These are phyloP conservation scores for Fimicolochytrium jonesii DNA, from an alignment of 192 early-diverging fungal genomes.

Conservation along the genomic window DNA sequence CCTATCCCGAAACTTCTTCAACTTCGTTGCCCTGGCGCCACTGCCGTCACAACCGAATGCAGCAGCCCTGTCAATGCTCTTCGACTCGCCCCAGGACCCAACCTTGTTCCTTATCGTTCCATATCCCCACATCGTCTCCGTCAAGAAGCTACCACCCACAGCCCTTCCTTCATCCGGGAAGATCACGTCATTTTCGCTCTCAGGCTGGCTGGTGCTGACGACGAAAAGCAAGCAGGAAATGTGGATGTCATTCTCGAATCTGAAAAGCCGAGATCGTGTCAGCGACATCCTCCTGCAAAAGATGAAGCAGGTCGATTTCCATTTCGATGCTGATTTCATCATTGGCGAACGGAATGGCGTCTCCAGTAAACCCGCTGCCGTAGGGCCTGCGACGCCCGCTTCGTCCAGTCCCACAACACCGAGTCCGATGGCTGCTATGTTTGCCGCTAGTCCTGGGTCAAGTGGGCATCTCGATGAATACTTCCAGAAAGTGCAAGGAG, in stretches of 20 bases:
- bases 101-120: slow-evolving; percentile 33
- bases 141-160: slow-evolving; percentile 46
- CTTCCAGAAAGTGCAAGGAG: not conserved
- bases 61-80: slow-evolving; percentile 37
- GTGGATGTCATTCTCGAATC: slow-evolving; percentile 37
- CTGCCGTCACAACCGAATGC: not conserved
- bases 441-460: too few species aligned
- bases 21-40: slow-evolving; percentile 35
- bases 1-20: slow-evolving; percentile 48
- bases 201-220: slow-evolving; percentile 45
- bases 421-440: too few species aligned
- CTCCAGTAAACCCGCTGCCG: not conserved
- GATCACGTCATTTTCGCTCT: slow-evolving; percentile 33
- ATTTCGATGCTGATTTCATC: slow-evolving; percentile 43
- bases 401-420: not conserved
- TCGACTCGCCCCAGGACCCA: slow-evolving; percentile 35
- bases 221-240: slow-evolving; percentile 38
- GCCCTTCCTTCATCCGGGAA: slow-evolving; percentile 34
- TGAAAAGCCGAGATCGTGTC: slow-evolving; percentile 39
- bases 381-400: not conserved
- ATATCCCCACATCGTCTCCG: slow-evolving; percentile 45
- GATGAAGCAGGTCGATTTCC: slow-evolving; percentile 48
- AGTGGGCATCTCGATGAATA: slow-evolving; percentile 29
- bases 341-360: slow-evolving; percentile 40
- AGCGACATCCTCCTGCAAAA: slow-evolving; percentile 30